Base-by-base conservation (phyloP, 805 yeast genomes). In the Ogataea ganodermae region DNA sequence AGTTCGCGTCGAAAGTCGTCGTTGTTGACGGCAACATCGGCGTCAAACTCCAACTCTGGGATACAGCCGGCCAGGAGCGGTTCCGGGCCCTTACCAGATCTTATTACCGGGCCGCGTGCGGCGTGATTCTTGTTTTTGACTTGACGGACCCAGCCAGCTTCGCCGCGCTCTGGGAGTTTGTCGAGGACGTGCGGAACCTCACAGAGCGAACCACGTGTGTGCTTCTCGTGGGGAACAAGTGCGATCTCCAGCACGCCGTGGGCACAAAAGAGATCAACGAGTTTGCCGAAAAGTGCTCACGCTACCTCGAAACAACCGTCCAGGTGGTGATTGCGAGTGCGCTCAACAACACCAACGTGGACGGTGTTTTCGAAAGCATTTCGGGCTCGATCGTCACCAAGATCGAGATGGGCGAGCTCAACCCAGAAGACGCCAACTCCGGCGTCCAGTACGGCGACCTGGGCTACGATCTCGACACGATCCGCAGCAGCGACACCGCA, bases 371-470 rank as follows among this genome's bases (percentile, higher is more conserved):
- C 45, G 58, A 63, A 13, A 57, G 62, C 14, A 40, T 78, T 16
- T 66, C 76, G 1, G 62, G 62, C 23, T 68, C 68, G 53, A 71
- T 78, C 2, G 53, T 75, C 23, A 66, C 78, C 1, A 75, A 75
- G 56, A 65, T 78, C 13, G 80, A 78, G 51, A 59, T 71, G 23
- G 82, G 81, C 1, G 61, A 56, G 4, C 58, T 76, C 6, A 78
- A 76, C 50, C 80, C 80, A 0, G 79, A 76, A 48, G 68, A 69
- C 45, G 65, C 68, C 16, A 69, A 67, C 38, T 65, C 66, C 31
- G 81, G 81, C 2, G 79, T 76, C 2, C 81, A 77, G 50, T 76
- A 74, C 48, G 81, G 81, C 9, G 54, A 52, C 20, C 44, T 56
- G n/a, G 54, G 53, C 4, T 53, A 39, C 35, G 61, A 56, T 35